Base-by-base conservation (phyloP, 169 alveolate genomes). In the Cryptosporidium ubiquitum region DNA sequence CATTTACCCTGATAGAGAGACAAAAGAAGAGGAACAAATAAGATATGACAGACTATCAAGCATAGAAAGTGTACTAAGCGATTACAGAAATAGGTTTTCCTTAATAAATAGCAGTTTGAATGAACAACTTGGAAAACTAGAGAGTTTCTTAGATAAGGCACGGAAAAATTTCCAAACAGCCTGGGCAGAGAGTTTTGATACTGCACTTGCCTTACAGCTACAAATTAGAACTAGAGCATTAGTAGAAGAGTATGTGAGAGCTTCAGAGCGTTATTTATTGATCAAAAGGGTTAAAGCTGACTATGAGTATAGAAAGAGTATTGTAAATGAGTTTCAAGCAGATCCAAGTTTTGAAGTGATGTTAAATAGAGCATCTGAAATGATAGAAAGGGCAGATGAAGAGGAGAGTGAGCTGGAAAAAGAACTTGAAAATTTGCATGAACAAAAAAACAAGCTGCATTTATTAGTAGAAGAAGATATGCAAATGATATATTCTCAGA, bases 221-320 rank as follows among this genome's bases (percentile, higher is more conserved):
- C 71, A 73, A 57, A 31, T 73, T 26, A 73, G 85, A 23, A 51
- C 85, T 31, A 52, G 85, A 57, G 58, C 47, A 20, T 58, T 73
- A 14, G 85, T 73, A 55, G 85, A 73, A 57, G 85, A 73, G 55
- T 73, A 73, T 55, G 85, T 73, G 16, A 52, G 70, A 35, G 70
- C 60, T 57, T 73, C 85, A 0, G 85, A 73, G 64, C n/a, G 85
- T 10, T 73, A 73, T 58, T 47, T 73, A 16, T 23, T 73, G 51
- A 52, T 73, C n/a, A 52, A 73, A 47, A 37, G 85, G 23, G 85
- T 73, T 35, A 73, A 35, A 14, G 85, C 85, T 52, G 85, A 73
- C 29, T 73, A 55, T 73, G 85, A 73, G 55, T 73, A 73, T 73
- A 52, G 85, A 55, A 73, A 57, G 33, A 73, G 85, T 57, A 31